Percentiles rank a stretch among this genome's conserved stretches.
Conservation (phyloP, 352 stramenopile genomes). For the Achlya hypogyna region DNA sequence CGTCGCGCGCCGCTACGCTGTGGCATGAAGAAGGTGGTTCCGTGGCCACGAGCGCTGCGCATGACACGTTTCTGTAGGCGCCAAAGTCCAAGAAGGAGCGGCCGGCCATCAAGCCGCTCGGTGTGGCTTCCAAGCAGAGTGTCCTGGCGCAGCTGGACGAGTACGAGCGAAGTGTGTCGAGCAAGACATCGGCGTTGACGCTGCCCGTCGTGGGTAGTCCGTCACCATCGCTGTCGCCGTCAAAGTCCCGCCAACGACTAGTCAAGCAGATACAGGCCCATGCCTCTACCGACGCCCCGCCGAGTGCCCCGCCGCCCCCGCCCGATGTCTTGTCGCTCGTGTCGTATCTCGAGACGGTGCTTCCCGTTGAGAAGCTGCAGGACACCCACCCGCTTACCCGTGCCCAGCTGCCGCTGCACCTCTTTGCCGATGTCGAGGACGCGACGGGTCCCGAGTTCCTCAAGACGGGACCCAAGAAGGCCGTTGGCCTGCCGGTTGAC, state of each 20-base stretch:
- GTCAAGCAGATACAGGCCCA: constrained; percentile 10
- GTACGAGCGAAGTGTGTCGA: constrained; percentile 6
- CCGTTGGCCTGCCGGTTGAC: constrained; percentile 51
- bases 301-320: neutral
- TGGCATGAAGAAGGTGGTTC: too few species aligned
- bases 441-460: constrained; percentile 21
- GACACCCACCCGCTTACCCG: constrained; percentile 7
- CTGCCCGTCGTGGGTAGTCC: neutral
- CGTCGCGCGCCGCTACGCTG: too few species aligned
- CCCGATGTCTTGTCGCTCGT: neutral
- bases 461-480: constrained; percentile 38
- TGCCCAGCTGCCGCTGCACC: neutral
- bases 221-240: constrained; percentile 3
- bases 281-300: neutral
- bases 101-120: neutral
- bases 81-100: constrained; percentile 5
- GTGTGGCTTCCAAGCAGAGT: neutral
- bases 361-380: neutral
- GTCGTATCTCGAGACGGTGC: neutral
- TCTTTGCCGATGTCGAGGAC: constrained; percentile 4
- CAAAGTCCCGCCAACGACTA: constrained; percentile 10
- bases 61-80: too few species aligned
- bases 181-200: neutral
- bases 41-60: too few species aligned
- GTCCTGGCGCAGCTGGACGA: constrained; percentile 12